phyloP scores from a whole-genome alignment of 1,284 basidiomycete genomes.

The Kwoniella shivajii region DNA sequence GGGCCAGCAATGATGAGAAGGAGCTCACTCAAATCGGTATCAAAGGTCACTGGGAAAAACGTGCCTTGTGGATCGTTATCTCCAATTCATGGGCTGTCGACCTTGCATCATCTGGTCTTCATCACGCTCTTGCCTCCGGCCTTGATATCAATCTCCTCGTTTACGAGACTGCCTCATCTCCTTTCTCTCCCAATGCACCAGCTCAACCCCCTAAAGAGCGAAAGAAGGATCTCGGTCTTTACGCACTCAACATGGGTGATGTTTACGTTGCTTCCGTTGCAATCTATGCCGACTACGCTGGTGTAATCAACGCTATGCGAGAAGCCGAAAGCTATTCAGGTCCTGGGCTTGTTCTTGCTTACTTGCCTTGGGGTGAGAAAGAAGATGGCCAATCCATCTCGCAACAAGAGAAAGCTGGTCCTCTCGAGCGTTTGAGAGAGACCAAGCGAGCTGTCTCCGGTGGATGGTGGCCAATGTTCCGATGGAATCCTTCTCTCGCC shows the following conservation, averaged over 20 bases:
- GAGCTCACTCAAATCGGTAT: constrained; percentile 62
- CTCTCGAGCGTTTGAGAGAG: constrained; percentile 90
- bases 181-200: constrained; percentile 61
- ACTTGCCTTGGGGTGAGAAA: constrained; percentile 78
- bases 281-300: constrained; percentile 92
- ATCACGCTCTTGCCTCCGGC: constrained; percentile 88
- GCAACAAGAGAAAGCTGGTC: constrained; percentile 62
- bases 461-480: constrained; percentile 97
- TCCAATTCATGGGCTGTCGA: constrained; percentile 98
- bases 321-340: constrained; percentile 91
- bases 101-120: constrained; percentile 91
- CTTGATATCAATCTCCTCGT: constrained; percentile 94
- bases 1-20: constrained; percentile 51
- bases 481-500: constrained; percentile 91
- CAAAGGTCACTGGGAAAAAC: constrained; percentile 64
- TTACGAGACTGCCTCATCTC: constrained; percentile 84
- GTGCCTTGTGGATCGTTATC: constrained; percentile 92
- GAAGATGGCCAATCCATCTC: constrained; percentile 56
- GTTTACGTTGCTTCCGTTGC: constrained; percentile 95
- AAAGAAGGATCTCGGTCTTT: constrained; percentile 91
- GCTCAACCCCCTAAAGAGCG: constrained; percentile 55
- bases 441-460: constrained; percentile 96
- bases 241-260: constrained; percentile 98
- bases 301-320: constrained; percentile 87
- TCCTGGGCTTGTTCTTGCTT: constrained; percentile 90